Conservation (phyloP, 139 green algal species). For the Desmodesmus armatus region DNA sequence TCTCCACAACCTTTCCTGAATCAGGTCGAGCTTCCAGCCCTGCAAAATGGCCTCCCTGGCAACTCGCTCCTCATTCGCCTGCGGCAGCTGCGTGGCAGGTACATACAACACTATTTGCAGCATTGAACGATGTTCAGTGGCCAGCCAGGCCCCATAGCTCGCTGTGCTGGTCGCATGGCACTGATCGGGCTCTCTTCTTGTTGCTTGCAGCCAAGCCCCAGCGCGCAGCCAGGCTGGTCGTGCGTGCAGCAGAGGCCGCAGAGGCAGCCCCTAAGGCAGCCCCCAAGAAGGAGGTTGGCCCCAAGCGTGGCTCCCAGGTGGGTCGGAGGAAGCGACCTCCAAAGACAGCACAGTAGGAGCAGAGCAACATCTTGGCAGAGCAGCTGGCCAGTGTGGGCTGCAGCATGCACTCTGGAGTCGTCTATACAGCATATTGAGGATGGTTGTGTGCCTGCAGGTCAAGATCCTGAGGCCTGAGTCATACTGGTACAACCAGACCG, state of each 20-base stretch:
- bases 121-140: not conserved
- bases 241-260: slow-evolving; percentile 55
- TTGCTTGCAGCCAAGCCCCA: slow-evolving; percentile 39
- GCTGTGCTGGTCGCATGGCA: not conserved
- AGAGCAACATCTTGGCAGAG: no score
- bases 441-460: slow-evolving; percentile 74
- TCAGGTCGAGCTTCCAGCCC: no score
- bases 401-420: not conserved
- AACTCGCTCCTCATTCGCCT: slow-evolving; percentile 4
- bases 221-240: slow-evolving; percentile 48
- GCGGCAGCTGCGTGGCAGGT: slow-evolving; percentile 21
- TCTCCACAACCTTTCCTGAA: no score
- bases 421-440: not conserved
- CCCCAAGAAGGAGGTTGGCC: slow-evolving; percentile 79
- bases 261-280: slow-evolving; percentile 60
- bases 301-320: slow-evolving; percentile 86
- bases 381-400: not conserved
- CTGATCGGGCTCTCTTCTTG: slow-evolving; percentile 8
- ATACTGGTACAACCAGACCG: slow-evolving; percentile 99
- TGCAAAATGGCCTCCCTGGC: slow-evolving; percentile 31
- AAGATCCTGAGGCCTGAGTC: slow-evolving; percentile 97
- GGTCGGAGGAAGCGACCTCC: slow-evolving; percentile 19
- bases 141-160: not conserved
- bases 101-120: not conserved
- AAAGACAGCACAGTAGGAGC: not conserved